phyloP scores from a whole-genome alignment of 2,329 filamentous ascomycete genomes.

The Alternaria sp. region DNA sequence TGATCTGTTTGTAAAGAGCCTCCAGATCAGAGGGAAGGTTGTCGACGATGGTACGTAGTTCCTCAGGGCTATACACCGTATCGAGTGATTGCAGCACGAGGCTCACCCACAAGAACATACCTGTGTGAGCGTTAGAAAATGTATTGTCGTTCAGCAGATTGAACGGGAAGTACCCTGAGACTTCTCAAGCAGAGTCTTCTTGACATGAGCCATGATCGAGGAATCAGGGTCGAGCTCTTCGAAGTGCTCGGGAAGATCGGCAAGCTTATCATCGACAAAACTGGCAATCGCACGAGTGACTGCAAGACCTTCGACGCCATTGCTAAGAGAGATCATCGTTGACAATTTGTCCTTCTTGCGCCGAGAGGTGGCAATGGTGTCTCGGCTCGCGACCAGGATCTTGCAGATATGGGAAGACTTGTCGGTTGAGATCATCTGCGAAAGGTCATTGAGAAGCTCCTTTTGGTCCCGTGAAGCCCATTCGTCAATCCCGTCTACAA shows the following conservation, averaged over 20 bases:
- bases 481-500: neutral
- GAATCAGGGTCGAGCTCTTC: neutral
- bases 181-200: neutral
- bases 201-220: neutral
- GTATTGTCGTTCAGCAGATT: accelerated
- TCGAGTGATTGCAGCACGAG: neutral
- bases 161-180: neutral
- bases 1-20: neutral
- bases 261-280: neutral
- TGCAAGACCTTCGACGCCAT: neutral
- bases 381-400: neutral
- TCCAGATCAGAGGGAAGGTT: neutral
- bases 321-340: neutral
- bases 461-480: neutral
- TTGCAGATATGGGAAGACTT: neutral
- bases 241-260: neutral
- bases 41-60: neutral
- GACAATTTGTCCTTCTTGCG: neutral
- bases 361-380: no score
- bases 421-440: neutral
- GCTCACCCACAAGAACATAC: neutral
- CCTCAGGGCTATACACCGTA: neutral
- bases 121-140: neutral
- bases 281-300: neutral
- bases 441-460: neutral